Base-by-base conservation (phyloP, 352 stramenopile species). In the Phytophthora hibernalis region DNA sequence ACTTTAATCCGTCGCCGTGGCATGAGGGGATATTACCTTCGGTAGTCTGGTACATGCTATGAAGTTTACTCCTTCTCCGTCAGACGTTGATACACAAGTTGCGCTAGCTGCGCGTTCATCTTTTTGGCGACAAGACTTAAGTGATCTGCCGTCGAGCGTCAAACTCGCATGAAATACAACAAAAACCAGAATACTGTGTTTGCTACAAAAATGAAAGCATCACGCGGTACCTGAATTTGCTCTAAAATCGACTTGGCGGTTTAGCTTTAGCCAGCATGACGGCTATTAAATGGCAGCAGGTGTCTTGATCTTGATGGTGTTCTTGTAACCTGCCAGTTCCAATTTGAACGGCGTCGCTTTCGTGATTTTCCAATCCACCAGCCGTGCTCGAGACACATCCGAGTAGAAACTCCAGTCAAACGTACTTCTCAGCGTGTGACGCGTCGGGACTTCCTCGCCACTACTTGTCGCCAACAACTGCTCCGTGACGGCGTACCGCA, bases 351-450 rank as follows among this genome's bases (percentile, higher is more conserved):
- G 71, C 20, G 77, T 74, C 16, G 64, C 44, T 10, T 72, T 43
- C 7, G 65, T 75, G 30, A 85, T 71, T 7, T 72, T 54, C 77
- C 77, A 85, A 38, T 85, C 71, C 15, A 85, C 35, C 21, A 80
- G 50, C 11, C 61, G 66, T 7, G 48, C 59, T 8, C 74, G 70
- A 33, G 77, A 80, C 53, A 85, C 71, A 22, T 80, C 67, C 22
- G 77, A 80, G 20, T 79, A 68, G 43, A 85, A 85, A n/a, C 48
- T 71, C 77, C 77, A 85, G 16, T 76, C 62, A 22, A 80, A 82
- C 0, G 71, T 67, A 8, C 70, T 70, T 26, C 75, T 69, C 10
- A 80, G 37, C 0, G 66, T 70, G 37, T 76, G 58, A 7, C 70
- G 42, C 6, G 62, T 65, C 18, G 13, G 21, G 21, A 67, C 30